Base-by-base conservation (phyloP, 768 basidiomycete species). In the Tricholoma matsutake region DNA sequence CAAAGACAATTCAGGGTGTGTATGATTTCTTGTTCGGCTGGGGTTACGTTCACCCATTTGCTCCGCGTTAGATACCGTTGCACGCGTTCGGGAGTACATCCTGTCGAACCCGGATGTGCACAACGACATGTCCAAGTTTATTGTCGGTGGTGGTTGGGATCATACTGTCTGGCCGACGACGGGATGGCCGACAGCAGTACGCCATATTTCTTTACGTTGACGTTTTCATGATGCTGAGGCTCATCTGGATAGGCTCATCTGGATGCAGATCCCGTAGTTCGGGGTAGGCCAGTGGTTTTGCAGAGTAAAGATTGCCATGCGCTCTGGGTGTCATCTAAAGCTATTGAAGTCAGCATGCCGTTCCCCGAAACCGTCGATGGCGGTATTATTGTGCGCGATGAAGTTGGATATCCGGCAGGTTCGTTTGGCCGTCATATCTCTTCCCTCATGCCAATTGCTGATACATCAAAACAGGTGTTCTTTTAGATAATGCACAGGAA, bases 251-350 rank as follows among this genome's bases (percentile, higher is more conserved):
- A 94, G 92, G 82, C 76, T 7, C 88, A 90, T 68, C 75, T 96
- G 2, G 91, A 94, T 31, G 73, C 75, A 1, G 91, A 94, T 60
- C 83, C 86, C 5, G 65, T 91, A 5, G 78, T 96, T 18, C 75
- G 75, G 49, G 87, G 86, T 20, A 82, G 91, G 13, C 87, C 86
- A 0, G 85, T 97, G 41, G 78, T 91, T 14, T 79, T 96, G 16
- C 87, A 90, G 64, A 86, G 92, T 69, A 91, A 95, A 61, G 95
- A 97, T 71, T 88, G 87, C 6, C 95, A 96, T 73, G 93, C 92
- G 0, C 77, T 92, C 6, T 96, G 95, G 95, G 85, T 93, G 11
- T 94, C 92, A 4, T 76, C 78, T 4, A 80, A 73, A 49, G 83
- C 87, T 2, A 75, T 96, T 3, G 74, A 81, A 59, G 64, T 67